Conservation (phyloP, 2,329 filamentous ascomycete genomes). For the Apiospora koreana region DNA sequence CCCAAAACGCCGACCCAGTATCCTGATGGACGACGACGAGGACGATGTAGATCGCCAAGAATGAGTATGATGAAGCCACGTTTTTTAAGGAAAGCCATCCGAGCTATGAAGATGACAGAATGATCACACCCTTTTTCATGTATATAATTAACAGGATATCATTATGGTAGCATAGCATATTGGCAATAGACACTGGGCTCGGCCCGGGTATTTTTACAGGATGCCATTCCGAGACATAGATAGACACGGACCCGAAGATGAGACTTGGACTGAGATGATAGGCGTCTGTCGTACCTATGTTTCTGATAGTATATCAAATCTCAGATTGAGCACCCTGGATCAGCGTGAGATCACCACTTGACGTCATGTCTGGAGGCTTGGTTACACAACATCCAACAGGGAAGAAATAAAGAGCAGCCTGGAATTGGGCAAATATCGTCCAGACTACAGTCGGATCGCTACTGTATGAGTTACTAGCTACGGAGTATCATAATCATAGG, state of each 20-base stretch:
- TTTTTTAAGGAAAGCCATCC: background rate
- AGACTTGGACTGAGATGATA: background rate
- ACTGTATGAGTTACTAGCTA: no score
- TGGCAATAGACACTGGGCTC: background rate
- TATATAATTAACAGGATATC: background rate
- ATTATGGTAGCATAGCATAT: background rate
- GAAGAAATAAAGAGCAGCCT: background rate
- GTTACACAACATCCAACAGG: background rate
- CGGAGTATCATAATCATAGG: no score
- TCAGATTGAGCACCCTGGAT: background rate
- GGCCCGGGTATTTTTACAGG: background rate
- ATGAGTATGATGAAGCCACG: constrained; percentile 4
- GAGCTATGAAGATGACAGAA: constrained; percentile 4
- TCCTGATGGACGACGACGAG: background rate
- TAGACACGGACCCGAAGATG: background rate
- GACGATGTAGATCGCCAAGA: background rate
- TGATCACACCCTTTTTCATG: background rate
- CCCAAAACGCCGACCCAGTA: background rate
- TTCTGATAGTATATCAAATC: background rate
- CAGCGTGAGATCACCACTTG: background rate
- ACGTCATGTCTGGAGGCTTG: background rate
- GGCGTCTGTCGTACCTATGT: background rate
- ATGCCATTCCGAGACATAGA: background rate
- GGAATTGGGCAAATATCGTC: background rate
- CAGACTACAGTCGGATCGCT: background rate